Percentiles rank a stretch among this genome's conserved stretches.
These are phyloP conservation scores for Rubia yunnanensis DNA, from an alignment of 257 asterid species.

Conservation along the genomic window DNA sequence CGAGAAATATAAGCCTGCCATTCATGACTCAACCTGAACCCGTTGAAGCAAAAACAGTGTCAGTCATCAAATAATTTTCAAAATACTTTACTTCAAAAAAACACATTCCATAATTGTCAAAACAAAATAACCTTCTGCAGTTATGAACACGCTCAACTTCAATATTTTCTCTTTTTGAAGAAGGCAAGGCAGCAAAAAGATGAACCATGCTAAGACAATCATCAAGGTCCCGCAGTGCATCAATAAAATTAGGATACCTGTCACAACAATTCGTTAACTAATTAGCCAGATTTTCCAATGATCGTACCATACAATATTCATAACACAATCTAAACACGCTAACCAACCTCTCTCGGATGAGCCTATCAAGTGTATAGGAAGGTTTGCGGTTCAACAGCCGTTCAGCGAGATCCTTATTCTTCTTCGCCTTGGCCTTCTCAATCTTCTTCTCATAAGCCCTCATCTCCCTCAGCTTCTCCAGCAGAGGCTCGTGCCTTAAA, in stretches of 20 bases:
- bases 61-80: neutral
- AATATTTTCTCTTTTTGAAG: constrained; percentile 75
- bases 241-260: constrained; percentile 88
- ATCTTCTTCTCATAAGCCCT: constrained; percentile 68
- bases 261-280: constrained; percentile 3
- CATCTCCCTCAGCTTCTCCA: constrained; percentile 71
- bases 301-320: neutral
- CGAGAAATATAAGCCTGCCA: constrained; percentile 95
- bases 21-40: constrained; percentile 83
- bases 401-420: constrained; percentile 75
- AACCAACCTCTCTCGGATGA: constrained; percentile 66
- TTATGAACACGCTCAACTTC: constrained; percentile 69
- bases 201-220: constrained; percentile 97
- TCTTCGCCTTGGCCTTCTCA: constrained; percentile 75
- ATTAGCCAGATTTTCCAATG: neutral
- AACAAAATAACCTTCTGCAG: constrained; percentile 66
- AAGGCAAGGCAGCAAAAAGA: constrained; percentile 95
- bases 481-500: constrained; percentile 73
- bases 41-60: neutral
- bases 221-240: constrained; percentile 88
- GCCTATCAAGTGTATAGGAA: constrained; percentile 70
- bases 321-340: neutral
- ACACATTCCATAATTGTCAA: neutral
- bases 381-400: constrained; percentile 73
- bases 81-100: neutral